phyloP scores from a whole-genome alignment of 2,329 filamentous ascomycete species.

The Lachnellula willkommii region DNA sequence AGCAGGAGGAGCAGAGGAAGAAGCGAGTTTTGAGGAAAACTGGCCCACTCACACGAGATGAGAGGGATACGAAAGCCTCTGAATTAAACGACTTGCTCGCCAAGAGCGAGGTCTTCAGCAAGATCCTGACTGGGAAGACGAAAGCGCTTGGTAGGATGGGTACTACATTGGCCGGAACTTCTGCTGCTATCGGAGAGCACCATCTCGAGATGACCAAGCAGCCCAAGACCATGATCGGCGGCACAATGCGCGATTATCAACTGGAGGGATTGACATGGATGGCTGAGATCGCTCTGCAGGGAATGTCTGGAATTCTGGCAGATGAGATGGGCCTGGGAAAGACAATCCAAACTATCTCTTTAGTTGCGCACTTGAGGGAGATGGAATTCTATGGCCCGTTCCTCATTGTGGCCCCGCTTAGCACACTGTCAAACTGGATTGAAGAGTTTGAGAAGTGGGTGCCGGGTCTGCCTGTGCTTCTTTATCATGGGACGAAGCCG shows the following conservation, averaged over 20 bases:
- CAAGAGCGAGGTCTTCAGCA: constrained; percentile 56
- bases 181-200: constrained; percentile 49
- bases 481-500: constrained; percentile 82
- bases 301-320: constrained; percentile 56
- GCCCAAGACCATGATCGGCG: constrained; percentile 76
- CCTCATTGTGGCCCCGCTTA: constrained; percentile 82
- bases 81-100: constrained; percentile 55
- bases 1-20: constrained; percentile 33
- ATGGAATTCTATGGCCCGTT: constrained; percentile 86
- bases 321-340: constrained; percentile 61
- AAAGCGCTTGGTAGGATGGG: constrained; percentile 58
- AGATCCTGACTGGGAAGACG: constrained; percentile 59
- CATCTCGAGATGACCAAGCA: constrained; percentile 77
- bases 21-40: constrained; percentile 35
- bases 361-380: constrained; percentile 73
- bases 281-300: constrained; percentile 58
- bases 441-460: constrained; percentile 91
- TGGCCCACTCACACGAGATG: constrained; percentile 32
- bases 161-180: constrained; percentile 53
- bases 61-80: constrained; percentile 52
- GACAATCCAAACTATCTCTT: constrained; percentile 46
- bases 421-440: constrained; percentile 92
- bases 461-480: constrained; percentile 76
- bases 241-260: constrained; percentile 91
- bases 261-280: constrained; percentile 94